Evolutionary conservation across 352 stramenopile genomes (phyloP).

Genomic region (Pseudoperonospora humuli): DNA sequence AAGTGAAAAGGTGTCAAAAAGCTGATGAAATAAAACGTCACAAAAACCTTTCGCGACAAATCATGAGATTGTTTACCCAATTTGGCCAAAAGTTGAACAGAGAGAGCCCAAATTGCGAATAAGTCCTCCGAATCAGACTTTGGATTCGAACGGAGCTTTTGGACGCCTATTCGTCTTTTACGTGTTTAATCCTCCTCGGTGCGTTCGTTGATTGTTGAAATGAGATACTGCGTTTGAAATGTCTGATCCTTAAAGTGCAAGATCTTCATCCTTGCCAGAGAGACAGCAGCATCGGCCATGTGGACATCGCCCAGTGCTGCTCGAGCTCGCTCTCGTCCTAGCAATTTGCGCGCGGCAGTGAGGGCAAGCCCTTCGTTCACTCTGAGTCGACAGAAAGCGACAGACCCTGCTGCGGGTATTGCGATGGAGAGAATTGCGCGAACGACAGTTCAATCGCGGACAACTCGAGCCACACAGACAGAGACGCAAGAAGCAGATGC

Average conservation of each 20-base stretch:
- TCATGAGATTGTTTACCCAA: no score
- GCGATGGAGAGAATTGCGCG: not conserved
- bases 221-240: no score
- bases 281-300: slow-evolving; percentile 1
- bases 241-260: no score
- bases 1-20: slow-evolving; percentile 1
- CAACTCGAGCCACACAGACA: slow-evolving; percentile 26
- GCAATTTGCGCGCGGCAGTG: slow-evolving; percentile 33
- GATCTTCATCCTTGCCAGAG: no score
- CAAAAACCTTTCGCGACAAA: no score
- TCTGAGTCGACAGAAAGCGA: slow-evolving; percentile 12
- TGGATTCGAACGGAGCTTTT: no score
- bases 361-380: slow-evolving; percentile 31
- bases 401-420: slow-evolving; percentile 1
- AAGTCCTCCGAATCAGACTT: no score
- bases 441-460: not conserved
- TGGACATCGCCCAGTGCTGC: slow-evolving; percentile 37
- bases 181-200: no score
- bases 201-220: no score
- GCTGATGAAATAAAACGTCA: not conserved
- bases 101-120: no score
- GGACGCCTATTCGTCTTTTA: no score
- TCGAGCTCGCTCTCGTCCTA: slow-evolving; percentile 32
- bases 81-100: no score
- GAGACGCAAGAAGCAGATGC: not conserved